These are phyloP conservation scores for Pyrenophora teres DNA, from an alignment of 2,329 filamentous ascomycete species.

Conservation along the genomic window DNA sequence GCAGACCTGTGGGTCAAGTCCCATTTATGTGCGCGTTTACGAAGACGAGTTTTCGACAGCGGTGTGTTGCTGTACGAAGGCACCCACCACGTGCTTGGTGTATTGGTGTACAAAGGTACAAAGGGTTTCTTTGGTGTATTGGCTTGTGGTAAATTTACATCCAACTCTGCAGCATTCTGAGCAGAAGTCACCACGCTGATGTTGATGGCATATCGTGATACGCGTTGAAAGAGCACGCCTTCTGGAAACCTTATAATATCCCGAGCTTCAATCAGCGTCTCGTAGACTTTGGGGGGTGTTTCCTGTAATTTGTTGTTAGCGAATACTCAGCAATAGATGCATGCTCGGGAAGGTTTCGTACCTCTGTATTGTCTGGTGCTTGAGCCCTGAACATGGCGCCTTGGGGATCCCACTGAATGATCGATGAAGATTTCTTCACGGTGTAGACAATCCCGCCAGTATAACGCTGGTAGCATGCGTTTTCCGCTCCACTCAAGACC, in stretches of 20 bases:
- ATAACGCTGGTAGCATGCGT: not conserved
- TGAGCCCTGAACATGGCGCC: slow-evolving; percentile 26
- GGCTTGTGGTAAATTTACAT: not conserved
- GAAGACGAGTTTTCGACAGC: not conserved
- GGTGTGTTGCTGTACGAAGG: slow-evolving; percentile 2
- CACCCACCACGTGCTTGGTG: not conserved
- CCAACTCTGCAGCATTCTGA: not conserved
- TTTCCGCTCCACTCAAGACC: not conserved
- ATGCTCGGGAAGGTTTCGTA: not conserved
- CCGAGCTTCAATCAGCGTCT: slow-evolving; percentile 23
- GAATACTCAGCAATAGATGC: not conserved
- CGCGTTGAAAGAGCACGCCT: slow-evolving; percentile 36
- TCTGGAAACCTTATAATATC: slow-evolving; percentile 30
- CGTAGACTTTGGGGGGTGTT: not conserved
- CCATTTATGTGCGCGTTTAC: too few relatives aligned
- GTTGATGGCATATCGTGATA: slow-evolving; percentile 35
- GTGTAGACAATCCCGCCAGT: slow-evolving; percentile 18
- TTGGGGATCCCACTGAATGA: slow-evolving; percentile 26
- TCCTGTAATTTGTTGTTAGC: not conserved
- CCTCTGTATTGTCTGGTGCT: slow-evolving; percentile 11
- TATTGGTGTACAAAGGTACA: slow-evolving; percentile 3
- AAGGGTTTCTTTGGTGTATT: not conserved
- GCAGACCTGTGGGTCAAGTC: not conserved
- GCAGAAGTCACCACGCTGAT: slow-evolving; percentile 9
- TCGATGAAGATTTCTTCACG: slow-evolving; percentile 8